These are phyloP conservation scores for Mortierella antarctica DNA, from an alignment of 192 early-diverging fungal genomes.

Conservation along the genomic window DNA sequence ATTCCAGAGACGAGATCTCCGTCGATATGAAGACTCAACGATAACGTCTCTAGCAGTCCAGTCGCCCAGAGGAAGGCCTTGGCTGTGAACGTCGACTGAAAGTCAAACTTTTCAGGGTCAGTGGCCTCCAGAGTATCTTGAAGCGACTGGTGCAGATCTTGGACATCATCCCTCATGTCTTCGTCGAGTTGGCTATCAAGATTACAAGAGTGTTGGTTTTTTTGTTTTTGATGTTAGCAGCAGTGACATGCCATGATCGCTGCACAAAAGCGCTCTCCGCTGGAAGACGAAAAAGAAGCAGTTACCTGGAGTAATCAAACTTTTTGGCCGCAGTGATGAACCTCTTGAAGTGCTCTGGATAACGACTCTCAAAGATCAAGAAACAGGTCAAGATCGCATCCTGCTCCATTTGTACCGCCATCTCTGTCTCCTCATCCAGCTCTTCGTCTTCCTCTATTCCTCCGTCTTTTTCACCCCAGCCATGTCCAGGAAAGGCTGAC, in stretches of 20 bases:
- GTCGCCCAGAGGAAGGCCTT: slow-evolving; percentile 41
- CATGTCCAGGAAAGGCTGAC: slow-evolving; percentile 28
- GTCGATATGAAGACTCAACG: slow-evolving; percentile 28
- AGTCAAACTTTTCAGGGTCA: slow-evolving; percentile 23
- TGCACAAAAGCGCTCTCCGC: too few species aligned
- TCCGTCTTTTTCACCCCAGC: slow-evolving; percentile 14
- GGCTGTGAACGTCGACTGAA: slow-evolving; percentile 17
- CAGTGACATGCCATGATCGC: not conserved
- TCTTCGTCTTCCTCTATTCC: not conserved
- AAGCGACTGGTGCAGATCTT: slow-evolving; percentile 26
- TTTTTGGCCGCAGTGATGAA: slow-evolving; percentile 26
- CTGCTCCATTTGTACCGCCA: slow-evolving; percentile 41
- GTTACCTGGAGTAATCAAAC: slow-evolving; percentile 32
- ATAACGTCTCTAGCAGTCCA: slow-evolving; percentile 24
- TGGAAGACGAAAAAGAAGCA: not conserved
- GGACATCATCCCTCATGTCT: slow-evolving; percentile 36
- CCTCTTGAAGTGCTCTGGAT: not conserved
- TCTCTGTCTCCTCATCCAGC: slow-evolving; percentile 25
- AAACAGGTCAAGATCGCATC: slow-evolving; percentile 39
- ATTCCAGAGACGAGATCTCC: slow-evolving; percentile 17
- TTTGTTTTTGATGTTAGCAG: not conserved
- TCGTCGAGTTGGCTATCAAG: slow-evolving; percentile 28
- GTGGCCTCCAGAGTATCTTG: slow-evolving; percentile 24
- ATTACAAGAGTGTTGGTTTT: not conserved
- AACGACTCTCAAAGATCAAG: slow-evolving; percentile 11